These are phyloP conservation scores for Clarkia xantiana DNA, from an alignment of 345 rosid species.

Conservation along the genomic window DNA sequence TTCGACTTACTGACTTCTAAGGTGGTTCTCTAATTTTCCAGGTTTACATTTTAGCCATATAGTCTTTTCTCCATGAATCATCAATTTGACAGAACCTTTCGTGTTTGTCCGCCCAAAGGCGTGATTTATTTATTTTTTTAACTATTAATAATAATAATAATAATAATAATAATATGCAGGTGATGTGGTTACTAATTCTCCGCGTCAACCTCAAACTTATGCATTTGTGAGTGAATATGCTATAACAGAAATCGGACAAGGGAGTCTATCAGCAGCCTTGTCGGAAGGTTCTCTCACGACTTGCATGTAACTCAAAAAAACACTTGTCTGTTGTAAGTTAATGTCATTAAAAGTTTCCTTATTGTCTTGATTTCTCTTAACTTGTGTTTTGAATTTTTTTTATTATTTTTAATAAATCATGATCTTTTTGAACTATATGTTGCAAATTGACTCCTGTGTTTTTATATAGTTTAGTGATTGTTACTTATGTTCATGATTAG, in stretches of 20 bases:
- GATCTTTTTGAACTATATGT: not conserved
- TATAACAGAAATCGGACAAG: conserved; percentile 73
- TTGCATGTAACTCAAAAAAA: no score
- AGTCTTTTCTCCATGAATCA: conserved; percentile 49
- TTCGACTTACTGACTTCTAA: not conserved
- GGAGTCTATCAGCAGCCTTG: conserved; percentile 80
- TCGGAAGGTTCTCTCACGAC: conserved; percentile 85
- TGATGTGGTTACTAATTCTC: not conserved
- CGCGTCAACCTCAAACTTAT: conserved; percentile 23
- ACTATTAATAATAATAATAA: not conserved
- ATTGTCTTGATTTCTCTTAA: no score
- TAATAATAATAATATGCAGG: no score
- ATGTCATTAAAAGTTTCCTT: no score
- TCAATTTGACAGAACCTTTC: conserved; percentile 50
- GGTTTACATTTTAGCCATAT: conserved; percentile 67
- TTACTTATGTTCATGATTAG: not conserved
- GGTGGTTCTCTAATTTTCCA: conserved; percentile 12
- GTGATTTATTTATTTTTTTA: conserved; percentile 1
- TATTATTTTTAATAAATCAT: not conserved
- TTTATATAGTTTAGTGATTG: not conserved
- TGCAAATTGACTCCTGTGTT: not conserved
- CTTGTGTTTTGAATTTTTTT: no score
- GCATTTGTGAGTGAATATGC: conserved; percentile 97
- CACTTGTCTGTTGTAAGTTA: no score
- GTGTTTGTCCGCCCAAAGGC: conserved; percentile 67